Evolutionary conservation across 495 filamentous ascomycete species (phyloP).

Genomic region (Neurospora sp.): DNA sequence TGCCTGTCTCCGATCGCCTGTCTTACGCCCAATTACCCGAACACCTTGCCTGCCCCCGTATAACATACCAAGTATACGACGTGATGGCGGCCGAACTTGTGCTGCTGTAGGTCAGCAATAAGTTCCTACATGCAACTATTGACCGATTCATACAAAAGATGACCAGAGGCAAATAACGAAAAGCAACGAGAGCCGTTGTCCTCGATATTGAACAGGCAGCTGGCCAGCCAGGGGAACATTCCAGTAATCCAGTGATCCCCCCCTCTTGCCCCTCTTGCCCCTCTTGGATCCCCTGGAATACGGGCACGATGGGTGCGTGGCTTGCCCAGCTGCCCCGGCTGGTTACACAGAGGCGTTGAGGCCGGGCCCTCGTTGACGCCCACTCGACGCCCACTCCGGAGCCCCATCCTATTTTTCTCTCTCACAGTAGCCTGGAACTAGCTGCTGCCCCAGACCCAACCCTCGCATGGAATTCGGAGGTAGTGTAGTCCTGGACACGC

Average conservation of each 20-base stretch:
- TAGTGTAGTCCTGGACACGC: not conserved
- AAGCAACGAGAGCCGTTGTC: not conserved
- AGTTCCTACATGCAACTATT: not conserved
- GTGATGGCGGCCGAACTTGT: not conserved
- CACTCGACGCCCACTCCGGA: not conserved
- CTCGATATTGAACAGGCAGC: not conserved
- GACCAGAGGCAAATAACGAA: not conserved
- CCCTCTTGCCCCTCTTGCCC: no score
- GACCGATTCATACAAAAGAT: not conserved
- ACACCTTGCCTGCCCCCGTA: not conserved
- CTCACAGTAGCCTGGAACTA: not conserved
- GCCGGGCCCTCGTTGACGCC: not conserved
- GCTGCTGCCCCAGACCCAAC: not conserved
- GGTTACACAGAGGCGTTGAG: not conserved
- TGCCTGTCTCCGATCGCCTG: not conserved
- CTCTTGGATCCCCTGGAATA: not conserved
- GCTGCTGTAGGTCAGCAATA: not conserved
- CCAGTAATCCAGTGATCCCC: not conserved
- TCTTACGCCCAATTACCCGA: not conserved
- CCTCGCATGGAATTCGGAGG: not conserved
- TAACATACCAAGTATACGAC: not conserved
- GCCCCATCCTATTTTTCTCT: not conserved
- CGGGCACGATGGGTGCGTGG: not conserved
- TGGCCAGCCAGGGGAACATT: not conserved
- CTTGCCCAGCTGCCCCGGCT: not conserved